Evolutionary conservation across 192 early-diverging fungal species (phyloP), one percentile per base, ranked within the genome.

Genomic region (Polychytrium aggregatum): DNA sequence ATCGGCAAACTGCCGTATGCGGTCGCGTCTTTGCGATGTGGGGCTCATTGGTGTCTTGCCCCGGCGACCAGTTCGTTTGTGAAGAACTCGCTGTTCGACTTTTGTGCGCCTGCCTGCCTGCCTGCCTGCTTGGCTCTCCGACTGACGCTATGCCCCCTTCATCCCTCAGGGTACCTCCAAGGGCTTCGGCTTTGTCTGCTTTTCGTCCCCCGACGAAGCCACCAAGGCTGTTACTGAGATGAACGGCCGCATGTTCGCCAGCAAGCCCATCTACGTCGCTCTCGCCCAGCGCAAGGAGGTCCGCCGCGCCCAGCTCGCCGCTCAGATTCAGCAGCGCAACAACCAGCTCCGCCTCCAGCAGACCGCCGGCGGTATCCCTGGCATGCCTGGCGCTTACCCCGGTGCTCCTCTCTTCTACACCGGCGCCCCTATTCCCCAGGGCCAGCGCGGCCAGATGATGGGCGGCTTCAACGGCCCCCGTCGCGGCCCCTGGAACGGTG

Each of bases 171-270:
- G 69, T 37, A 60, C 61, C 30, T 90, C 88, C 61, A 86, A 88
- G 62, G 92, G 93, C 31, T 98, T 98, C 52, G 96, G 96, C 14
- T 98, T 98, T 63, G 96, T 98, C 24, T 98, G 96, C 81, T 98
- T 92, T 80, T 87, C 88, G n/a, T 81, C 86, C 30, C 90, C 96
- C 40, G 93, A 96, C 60, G 96, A 98, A 73, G 93, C 96, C 38
- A 92, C 82, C 67, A 92, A 90, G 79, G 96, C 96, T 48, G 90
- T 92, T 37, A 83, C 89, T 47, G 96, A 97, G 73, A 97, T 97
- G 93, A 97, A 97, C 74, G 87, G 90, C 51, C 84, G 89, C 55
- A 89, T 97, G 78, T 67, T 92, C 47, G 84, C 83, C 52, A 67
- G 63, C 70, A 98, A 98, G 79, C 96, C 96, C 41, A 85, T 98